Conservation (phyloP, 73 alveolate genomes). For the Paramecium biaurelia region DNA sequence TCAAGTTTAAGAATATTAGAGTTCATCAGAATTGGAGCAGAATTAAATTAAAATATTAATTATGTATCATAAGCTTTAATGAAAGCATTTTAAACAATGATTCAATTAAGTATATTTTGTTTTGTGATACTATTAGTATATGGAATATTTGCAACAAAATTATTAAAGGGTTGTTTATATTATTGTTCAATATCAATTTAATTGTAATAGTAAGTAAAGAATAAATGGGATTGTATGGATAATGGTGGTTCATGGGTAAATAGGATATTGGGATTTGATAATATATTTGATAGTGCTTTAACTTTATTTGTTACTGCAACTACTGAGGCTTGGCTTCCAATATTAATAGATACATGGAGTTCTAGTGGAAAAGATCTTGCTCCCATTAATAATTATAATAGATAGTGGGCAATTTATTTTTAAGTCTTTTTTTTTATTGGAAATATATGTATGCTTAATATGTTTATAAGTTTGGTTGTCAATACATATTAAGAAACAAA, state of each 20-base stretch:
- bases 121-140: background rate
- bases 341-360: background rate
- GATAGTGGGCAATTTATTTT: constrained; percentile 52
- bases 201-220: background rate
- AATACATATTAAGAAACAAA: constrained; percentile 42
- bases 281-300: constrained; percentile 39
- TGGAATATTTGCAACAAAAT: constrained; percentile 24
- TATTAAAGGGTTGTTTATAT: background rate
- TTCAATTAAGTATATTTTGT: background rate
- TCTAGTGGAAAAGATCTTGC: constrained; percentile 6
- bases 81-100: constrained; percentile 13
- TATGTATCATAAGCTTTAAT: background rate
- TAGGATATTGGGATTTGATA: background rate
- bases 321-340: constrained; percentile 52
- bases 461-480: constrained; percentile 56
- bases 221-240: constrained; percentile 32
- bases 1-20: background rate
- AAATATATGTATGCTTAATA: constrained; percentile 46
- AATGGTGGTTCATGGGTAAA: constrained; percentile 42
- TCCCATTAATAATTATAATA: background rate
- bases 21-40: background rate
- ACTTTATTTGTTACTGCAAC: constrained; percentile 50
- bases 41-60: background rate
- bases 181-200: background rate
- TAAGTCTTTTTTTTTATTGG: constrained; percentile 48